phyloP scores from a whole-genome alignment of 2,329 filamentous ascomycete genomes.

The Trichoderma cornu-damae region DNA sequence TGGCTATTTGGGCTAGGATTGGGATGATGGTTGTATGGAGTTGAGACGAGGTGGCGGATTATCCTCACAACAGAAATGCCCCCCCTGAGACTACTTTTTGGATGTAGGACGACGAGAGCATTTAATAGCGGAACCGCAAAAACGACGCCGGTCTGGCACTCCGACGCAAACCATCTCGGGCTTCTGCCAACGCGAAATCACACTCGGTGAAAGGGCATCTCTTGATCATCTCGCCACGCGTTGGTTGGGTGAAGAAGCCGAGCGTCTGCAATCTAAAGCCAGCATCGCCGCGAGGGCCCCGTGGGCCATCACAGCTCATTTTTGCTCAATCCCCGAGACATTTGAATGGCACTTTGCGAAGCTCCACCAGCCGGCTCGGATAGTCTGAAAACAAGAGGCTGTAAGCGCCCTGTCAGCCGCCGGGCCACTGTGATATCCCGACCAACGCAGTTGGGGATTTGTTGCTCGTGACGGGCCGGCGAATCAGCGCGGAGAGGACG shows the following conservation, averaged over 20 bases:
- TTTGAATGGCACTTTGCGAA: neutral
- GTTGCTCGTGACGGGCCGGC: neutral
- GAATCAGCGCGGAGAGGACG: conserved; percentile 4
- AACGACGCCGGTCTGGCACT: neutral
- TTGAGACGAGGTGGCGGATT: neutral
- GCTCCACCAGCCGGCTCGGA: neutral
- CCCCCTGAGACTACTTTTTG: neutral
- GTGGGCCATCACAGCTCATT: neutral
- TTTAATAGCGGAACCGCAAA: neutral
- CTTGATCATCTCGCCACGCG: neutral
- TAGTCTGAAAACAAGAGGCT: neutral
- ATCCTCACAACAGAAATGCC: neutral
- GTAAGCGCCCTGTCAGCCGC: conserved; percentile 8
- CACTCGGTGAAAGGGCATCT: neutral
- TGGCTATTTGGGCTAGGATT: neutral
- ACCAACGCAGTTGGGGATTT: neutral
- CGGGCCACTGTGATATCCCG: conserved; percentile 7
- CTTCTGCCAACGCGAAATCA: neutral
- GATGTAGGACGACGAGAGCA: neutral
- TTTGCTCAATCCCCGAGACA: neutral
- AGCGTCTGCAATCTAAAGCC: neutral
- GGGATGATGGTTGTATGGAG: neutral
- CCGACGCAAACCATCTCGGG: neutral
- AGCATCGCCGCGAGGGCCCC: neutral
- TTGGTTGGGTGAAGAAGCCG: neutral